Base-by-base conservation (phyloP, 2,329 filamentous ascomycete genomes). In the Decorospora gaudefroyi region DNA sequence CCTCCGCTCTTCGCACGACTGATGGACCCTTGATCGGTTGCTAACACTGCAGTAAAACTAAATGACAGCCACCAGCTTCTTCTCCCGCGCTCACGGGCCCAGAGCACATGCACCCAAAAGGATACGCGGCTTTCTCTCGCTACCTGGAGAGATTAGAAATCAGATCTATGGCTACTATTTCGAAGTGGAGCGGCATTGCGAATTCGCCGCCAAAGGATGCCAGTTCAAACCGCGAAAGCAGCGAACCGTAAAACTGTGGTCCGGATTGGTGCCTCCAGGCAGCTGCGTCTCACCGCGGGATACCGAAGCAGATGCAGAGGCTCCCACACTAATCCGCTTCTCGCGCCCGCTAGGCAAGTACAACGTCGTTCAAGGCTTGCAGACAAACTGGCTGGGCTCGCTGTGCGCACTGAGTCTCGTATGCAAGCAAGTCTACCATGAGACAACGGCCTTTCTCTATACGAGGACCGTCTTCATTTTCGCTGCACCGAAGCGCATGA, bases 71-170 rank as follows among this genome's bases (percentile, higher is more conserved):
- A 17, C 23, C 16, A 44, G 35, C 11, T 49, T 58, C 25, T 57
- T 55, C 42, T 53, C 49, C 8, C 50, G 43, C 23, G 35, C 43
- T 31, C 45, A 23, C 22, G 42, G 32, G 18, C 44, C 42, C 11
- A 42, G 30, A 17, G 44, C 30, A 19, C 13, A 22, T 12, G 15
- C 36, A 6, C 29, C 37, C 6, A 64, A 51, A 30, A 52, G 56
- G 37, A 44, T 49, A 6, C 48, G 44, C n/a, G 59, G 61, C 16
- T 71, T 72, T 42, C 53, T 70, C 4, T 38, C 52, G 1, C 55
- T 81, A 0, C 78, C 79, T 0, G 70, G 72, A 11, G 79, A 82
- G 56, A 53, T 82, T 10, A 74, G 79, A 41, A 68, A 69, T 46
- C 55, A 64, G 1, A 77, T 82, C 34, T 82, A 78, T 55, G 44